Base-by-base conservation (phyloP, 176 grass and related monocot species). In the Oryza punctata region DNA sequence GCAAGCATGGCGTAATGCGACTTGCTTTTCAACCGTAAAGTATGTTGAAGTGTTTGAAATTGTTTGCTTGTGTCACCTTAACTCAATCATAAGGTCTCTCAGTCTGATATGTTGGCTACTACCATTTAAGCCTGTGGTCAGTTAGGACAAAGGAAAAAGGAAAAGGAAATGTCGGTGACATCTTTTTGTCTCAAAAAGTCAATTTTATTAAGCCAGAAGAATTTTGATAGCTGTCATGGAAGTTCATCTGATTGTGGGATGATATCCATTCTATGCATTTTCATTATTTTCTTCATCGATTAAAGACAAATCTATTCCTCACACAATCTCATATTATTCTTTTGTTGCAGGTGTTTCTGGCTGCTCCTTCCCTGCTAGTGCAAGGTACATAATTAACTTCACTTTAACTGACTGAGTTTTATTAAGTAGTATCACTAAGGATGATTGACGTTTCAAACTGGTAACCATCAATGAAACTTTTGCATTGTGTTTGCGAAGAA, bases 351-450 rank as follows among this genome's bases (percentile, higher is more conserved):
- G 96, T 87, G 81, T 79, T 77, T 81, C 54, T 83, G 91, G 91
- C 49, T 98, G 96, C 78, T 76, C 89, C 18, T 98, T 69, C 79
- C 96, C 96, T 12, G 43, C 93, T 74, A 92, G 89, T 69, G 37
- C 91, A 81, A 92, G 91, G 96, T 98, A 90, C 65, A 35, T 37
- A 28, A 0, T 63, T 12, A 64, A 78, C 74, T 43, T 52, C 16
- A 38, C 5, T 64, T 70, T 19, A 46, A 77, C 77, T 77, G 50
- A 89, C 12, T 54, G 1, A 16, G 5, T 29, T 50, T 21, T 0
- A 71, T 49, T 19, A 19, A 75, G 43, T n/a, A 75, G 43, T n/a
- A 79, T 8, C 47, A 46, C 6, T 9, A 0, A 45, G 23, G 21
- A 12, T 12, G 2, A 7, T 46, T 78, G 18, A 24, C 35, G 47